Evolutionary conservation across 805 yeast species (phyloP).

Genomic region (Hyphopichia homilentoma): DNA sequence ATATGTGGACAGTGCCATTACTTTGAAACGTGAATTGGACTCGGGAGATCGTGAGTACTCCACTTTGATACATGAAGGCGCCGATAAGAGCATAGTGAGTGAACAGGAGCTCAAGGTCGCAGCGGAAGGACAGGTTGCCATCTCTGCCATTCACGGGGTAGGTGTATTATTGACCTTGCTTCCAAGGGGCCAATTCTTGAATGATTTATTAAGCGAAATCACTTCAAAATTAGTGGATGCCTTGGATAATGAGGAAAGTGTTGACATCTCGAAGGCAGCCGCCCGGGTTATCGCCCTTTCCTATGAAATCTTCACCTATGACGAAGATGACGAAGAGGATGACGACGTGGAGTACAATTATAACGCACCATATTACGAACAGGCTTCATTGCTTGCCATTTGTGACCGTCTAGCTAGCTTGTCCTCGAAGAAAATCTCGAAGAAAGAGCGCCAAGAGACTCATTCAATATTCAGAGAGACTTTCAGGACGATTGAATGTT

Average conservation of each 20-base stretch:
- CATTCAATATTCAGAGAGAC: constrained; percentile 62
- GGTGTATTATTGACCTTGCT: constrained; percentile 44
- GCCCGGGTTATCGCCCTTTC: constrained; percentile 54
- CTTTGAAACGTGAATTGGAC: constrained; percentile 28
- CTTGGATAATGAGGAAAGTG: constrained; percentile 36
- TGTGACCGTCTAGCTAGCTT: constrained; percentile 44
- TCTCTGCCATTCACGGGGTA: constrained; percentile 45
- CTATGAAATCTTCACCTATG: constrained; percentile 50
- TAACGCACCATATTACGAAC: constrained; percentile 51
- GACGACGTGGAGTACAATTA: constrained; percentile 41
- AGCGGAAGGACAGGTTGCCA: constrained; percentile 34
- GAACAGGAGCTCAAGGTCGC: constrained; percentile 28
- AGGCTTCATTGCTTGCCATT: constrained; percentile 40
- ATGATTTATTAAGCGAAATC: constrained; percentile 36
- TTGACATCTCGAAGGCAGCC: constrained; percentile 51
- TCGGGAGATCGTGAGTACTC: constrained; percentile 43
- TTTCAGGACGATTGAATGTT: constrained; percentile 42
- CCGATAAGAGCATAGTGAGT: constrained; percentile 30
- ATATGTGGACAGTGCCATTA: constrained; percentile 23
- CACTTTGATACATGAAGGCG: constrained; percentile 30
- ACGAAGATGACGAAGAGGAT: constrained; percentile 31
- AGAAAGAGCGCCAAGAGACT: constrained; percentile 58
- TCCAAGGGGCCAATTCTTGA: constrained; percentile 39
- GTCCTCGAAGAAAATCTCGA: constrained; percentile 55
- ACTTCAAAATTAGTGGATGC: constrained; percentile 39